A percentile compares a stretch with the other conserved stretches of the same genome.
Evolutionary conservation across 805 yeast species (phyloP).

Genomic region (Naumovozyma dairenensis): DNA sequence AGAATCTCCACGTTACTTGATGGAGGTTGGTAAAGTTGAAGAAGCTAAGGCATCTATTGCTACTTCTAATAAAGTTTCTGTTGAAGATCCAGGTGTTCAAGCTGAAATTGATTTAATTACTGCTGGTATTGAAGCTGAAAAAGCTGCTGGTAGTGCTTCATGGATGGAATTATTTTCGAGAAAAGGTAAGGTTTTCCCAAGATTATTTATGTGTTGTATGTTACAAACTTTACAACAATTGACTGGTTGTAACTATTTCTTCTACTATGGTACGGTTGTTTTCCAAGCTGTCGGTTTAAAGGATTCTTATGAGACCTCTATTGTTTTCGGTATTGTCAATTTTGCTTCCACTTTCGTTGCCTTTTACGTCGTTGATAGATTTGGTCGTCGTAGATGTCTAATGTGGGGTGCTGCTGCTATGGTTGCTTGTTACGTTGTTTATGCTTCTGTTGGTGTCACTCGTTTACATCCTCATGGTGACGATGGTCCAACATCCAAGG

Average conservation of each 20-base stretch:
- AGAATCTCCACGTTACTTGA: constrained; percentile 61
- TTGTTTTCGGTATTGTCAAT: constrained; percentile 46
- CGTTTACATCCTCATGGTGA: constrained; percentile 30
- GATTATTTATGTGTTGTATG: constrained; percentile 39
- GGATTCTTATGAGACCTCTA: constrained; percentile 47
- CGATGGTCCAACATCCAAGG: constrained; percentile 33
- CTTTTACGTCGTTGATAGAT: constrained; percentile 38
- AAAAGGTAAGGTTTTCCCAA: constrained; percentile 44
- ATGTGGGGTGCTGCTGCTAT: constrained; percentile 38
- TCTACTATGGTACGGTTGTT: constrained; percentile 52
- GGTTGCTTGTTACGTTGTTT: constrained; percentile 34
- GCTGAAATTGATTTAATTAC: constrained; percentile 40
- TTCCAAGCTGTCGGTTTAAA: constrained; percentile 48
- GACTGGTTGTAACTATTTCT: constrained; percentile 53
- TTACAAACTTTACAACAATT: constrained; percentile 53
- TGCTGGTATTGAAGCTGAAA: constrained; percentile 50
- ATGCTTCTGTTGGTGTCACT: constrained; percentile 51
- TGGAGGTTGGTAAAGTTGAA: constrained; percentile 41
- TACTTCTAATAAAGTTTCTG: constrained; percentile 39
- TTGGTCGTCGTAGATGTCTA: constrained; percentile 39
- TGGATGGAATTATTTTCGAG: constrained; percentile 41
- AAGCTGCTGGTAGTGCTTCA: constrained; percentile 48
- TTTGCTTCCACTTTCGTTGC: constrained; percentile 43
- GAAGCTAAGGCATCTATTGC: constrained; percentile 47
- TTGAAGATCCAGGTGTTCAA: constrained; percentile 38